Conservation (phyloP, 2,329 filamentous ascomycete species). For the Gaeumannomyces sp. region DNA sequence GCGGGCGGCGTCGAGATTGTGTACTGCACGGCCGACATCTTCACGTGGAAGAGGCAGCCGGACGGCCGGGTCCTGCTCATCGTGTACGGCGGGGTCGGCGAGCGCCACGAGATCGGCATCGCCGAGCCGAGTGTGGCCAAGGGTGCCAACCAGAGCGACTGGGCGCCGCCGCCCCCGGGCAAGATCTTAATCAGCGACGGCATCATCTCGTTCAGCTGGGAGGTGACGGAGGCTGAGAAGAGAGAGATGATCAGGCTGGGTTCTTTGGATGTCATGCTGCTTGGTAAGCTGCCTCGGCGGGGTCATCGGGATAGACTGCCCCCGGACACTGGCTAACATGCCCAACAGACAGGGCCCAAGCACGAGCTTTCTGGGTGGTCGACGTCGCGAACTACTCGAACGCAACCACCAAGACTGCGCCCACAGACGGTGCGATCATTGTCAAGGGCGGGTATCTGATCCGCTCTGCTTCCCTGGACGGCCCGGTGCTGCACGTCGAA, state of each 20-base stretch:
- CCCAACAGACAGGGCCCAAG: neutral
- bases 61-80: constrained; percentile 50
- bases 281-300: neutral
- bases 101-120: constrained; percentile 55
- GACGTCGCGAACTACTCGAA: neutral
- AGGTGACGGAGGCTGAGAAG: neutral
- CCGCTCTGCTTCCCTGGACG: constrained; percentile 11
- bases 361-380: constrained; percentile 2
- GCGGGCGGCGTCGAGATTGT: constrained; percentile 53
- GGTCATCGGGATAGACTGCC: no score
- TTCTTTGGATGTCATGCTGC: neutral
- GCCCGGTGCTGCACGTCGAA: neutral
- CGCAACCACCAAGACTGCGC: neutral
- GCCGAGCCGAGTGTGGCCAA: neutral
- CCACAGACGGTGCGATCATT: neutral
- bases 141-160: neutral
- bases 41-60: constrained; percentile 61
- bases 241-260: neutral
- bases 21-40: constrained; percentile 65
- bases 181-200: neutral
- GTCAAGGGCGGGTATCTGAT: constrained; percentile 13
- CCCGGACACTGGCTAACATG: neutral
- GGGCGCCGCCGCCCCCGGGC: no score
- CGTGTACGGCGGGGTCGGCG: constrained; percentile 56
- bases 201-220: constrained; percentile 1